Evolutionary conservation across 2,329 filamentous ascomycete genomes (phyloP).

Genomic region (Blastomyces emzantsi): DNA sequence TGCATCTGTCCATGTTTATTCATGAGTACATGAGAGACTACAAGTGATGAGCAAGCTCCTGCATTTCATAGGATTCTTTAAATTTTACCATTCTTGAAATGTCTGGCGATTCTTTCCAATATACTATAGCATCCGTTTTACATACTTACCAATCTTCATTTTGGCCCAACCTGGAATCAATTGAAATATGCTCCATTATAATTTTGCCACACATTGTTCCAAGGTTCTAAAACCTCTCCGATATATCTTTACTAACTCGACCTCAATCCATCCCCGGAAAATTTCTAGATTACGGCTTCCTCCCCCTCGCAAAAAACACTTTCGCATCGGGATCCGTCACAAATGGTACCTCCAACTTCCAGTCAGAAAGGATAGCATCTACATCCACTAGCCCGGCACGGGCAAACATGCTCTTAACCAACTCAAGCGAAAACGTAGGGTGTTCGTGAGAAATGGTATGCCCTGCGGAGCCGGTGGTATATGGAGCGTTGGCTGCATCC

Average conservation of each 20-base stretch:
- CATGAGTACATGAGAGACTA: too few species aligned
- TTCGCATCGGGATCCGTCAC: constrained; percentile 12
- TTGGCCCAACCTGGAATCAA: neutral
- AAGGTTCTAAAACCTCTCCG: neutral
- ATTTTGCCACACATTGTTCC: neutral
- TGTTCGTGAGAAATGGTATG: constrained; percentile 15
- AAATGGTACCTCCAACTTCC: constrained; percentile 11
- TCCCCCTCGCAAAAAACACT: constrained; percentile 16
- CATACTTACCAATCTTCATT: neutral
- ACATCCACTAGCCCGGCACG: constrained; percentile 9
- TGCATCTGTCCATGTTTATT: too few species aligned
- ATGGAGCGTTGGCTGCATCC: neutral
- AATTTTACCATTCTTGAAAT: too few species aligned
- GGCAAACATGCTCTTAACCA: constrained; percentile 10
- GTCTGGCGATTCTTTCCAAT: too few species aligned
- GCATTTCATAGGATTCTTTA: too few species aligned
- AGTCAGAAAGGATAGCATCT: constrained; percentile 12
- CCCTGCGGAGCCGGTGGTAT: neutral
- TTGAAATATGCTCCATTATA: neutral
- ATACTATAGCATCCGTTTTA: neutral
- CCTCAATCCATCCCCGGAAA: neutral
- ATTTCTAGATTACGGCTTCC: constrained; percentile 7
- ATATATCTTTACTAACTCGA: neutral
- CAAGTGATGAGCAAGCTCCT: too few species aligned
- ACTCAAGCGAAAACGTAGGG: constrained; percentile 11